Percentiles rank a stretch among this genome's conserved stretches.
Evolutionary conservation across 139 green algal genomes (phyloP).

Genomic region (Picochlorum sp.): DNA sequence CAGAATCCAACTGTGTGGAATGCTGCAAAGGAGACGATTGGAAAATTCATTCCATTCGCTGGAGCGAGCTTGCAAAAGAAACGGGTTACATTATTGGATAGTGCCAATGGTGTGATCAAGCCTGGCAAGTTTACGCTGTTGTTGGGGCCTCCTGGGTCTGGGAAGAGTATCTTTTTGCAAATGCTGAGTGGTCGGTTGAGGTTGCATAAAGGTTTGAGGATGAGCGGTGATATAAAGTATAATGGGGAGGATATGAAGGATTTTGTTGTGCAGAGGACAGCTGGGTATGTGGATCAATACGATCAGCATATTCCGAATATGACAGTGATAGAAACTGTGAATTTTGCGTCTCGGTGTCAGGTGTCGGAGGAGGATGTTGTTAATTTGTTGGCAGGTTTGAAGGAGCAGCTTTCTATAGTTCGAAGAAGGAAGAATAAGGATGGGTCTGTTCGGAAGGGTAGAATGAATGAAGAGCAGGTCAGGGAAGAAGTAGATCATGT

Average conservation of each 20-base stretch:
- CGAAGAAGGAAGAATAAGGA: background rate
- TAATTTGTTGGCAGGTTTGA: background rate
- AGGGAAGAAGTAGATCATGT: background rate
- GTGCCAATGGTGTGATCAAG: slow-evolving; percentile 21
- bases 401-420: background rate
- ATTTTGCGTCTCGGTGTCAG: slow-evolving; percentile 48
- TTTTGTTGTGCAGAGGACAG: slow-evolving; percentile 48
- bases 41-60: slow-evolving; percentile 5
- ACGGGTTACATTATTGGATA: slow-evolving; percentile 12
- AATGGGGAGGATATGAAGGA: slow-evolving; percentile 46
- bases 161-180: slow-evolving; percentile 57
- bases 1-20: slow-evolving; percentile 50
- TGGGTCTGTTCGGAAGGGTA: background rate
- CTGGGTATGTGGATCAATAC: slow-evolving; percentile 51
- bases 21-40: slow-evolving; percentile 33
- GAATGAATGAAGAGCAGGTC: background rate
- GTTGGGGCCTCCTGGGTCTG: slow-evolving; percentile 52
- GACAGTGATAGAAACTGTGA: slow-evolving; percentile 64
- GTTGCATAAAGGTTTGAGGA: slow-evolving; percentile 12
- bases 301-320: slow-evolving; percentile 64
- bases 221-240: slow-evolving; percentile 47
- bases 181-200: slow-evolving; percentile 45
- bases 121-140: slow-evolving; percentile 43
- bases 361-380: background rate
- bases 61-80: slow-evolving; percentile 11